Evolutionary conservation across 768 basidiomycete genomes (phyloP).

Genomic region (Leccinellum albellum): DNA sequence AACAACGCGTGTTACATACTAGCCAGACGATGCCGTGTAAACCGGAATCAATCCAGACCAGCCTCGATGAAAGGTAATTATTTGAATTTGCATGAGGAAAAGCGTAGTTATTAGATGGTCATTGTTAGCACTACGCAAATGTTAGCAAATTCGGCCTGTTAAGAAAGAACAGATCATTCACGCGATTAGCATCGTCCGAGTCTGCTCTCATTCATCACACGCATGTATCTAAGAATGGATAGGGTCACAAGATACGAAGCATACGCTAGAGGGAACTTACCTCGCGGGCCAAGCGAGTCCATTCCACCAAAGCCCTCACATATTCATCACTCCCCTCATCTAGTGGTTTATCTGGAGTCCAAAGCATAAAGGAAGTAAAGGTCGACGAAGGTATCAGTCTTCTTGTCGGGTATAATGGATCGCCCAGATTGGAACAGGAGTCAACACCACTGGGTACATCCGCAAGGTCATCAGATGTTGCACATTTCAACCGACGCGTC

Average conservation of each 20-base stretch:
- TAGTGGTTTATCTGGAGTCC: conserved; percentile 70
- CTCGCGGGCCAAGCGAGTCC: conserved; percentile 62
- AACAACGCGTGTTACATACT: not conserved
- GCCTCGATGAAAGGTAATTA: too few species aligned
- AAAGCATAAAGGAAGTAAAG: conserved; percentile 69
- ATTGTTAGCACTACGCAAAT: not conserved
- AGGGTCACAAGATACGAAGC: not conserved
- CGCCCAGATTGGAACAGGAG: conserved; percentile 6
- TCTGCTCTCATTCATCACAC: conserved; percentile 15
- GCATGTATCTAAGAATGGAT: conserved; percentile 23
- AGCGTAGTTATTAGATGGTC: not conserved
- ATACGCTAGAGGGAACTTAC: conserved; percentile 35
- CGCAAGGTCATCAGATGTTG: conserved; percentile 28
- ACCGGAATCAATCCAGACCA: not conserved
- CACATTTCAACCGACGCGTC: conserved; percentile 21
- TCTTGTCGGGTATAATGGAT: conserved; percentile 19
- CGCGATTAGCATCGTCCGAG: not conserved
- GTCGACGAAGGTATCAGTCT: conserved; percentile 45
- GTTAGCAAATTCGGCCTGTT: not conserved
- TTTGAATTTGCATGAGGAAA: not conserved
- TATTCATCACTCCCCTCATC: conserved; percentile 74
- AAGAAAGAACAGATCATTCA: not conserved
- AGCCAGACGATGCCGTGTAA: not conserved
- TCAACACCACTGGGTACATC: conserved; percentile 23
- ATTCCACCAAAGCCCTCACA: conserved; percentile 61